phyloP scores from a whole-genome alignment of 208 protist species.

The Novymonas esmeraldas region DNA sequence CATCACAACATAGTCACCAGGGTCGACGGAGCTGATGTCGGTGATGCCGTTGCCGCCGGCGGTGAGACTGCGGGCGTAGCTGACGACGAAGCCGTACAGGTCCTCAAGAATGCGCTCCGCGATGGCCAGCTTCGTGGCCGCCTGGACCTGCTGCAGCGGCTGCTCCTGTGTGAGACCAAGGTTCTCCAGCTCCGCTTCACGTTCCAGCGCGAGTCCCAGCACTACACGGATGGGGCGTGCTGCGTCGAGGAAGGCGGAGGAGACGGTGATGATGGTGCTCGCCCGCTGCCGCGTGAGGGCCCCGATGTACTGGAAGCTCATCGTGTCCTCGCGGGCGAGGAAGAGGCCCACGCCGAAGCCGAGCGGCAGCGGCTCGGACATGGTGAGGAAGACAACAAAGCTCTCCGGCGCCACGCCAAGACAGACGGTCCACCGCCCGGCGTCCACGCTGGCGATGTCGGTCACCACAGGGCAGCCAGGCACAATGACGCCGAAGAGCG shows the following conservation, averaged over 20 bases:
- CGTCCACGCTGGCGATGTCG: constrained; percentile 45
- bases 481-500: constrained; percentile 64
- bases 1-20: constrained; percentile 71
- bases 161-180: constrained; percentile 46
- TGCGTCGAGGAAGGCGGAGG: constrained; percentile 34
- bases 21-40: constrained; percentile 17
- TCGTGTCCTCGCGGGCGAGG: constrained; percentile 55
- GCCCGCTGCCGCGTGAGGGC: constrained; percentile 53
- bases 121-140: constrained; percentile 65
- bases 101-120: constrained; percentile 74
- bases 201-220: constrained; percentile 66
- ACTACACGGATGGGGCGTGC: constrained; percentile 42
- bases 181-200: constrained; percentile 57
- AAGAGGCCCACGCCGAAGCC: constrained; percentile 61
- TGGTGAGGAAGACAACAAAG: constrained; percentile 78
- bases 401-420: constrained; percentile 52
- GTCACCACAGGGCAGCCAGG: constrained; percentile 64
- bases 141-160: constrained; percentile 45
- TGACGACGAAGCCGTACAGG: constrained; percentile 70
- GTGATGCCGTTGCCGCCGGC: neutral
- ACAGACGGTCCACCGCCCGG: constrained; percentile 45
- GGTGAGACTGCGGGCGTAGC: constrained; percentile 52
- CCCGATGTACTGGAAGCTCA: constrained; percentile 72
- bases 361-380: constrained; percentile 39
- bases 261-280: constrained; percentile 58